A percentile compares a stretch with the other conserved stretches of the same genome.
Evolutionary conservation across 805 yeast species (phyloP).

Genomic region (Metschnikowia bowlesiae): DNA sequence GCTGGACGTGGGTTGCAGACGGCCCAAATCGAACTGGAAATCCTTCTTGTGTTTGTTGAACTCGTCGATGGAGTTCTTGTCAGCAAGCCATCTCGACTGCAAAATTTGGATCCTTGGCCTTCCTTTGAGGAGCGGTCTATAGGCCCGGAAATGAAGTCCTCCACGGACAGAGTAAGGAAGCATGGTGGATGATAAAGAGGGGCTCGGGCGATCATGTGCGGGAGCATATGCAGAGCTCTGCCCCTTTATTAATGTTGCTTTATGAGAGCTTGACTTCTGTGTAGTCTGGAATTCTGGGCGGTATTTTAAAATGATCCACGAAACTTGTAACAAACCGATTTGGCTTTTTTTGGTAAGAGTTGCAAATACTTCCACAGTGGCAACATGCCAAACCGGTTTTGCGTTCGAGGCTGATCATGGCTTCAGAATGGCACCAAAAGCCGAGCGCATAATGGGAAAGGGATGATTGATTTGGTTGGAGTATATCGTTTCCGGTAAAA

Average conservation of each 20-base stretch:
- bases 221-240: not conserved
- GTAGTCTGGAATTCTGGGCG: too few relatives aligned
- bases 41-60: conserved; percentile 34
- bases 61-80: conserved; percentile 26
- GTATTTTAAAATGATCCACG: too few relatives aligned
- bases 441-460: too few relatives aligned
- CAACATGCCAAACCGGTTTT: too few relatives aligned
- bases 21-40: conserved; percentile 19
- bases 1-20: conserved; percentile 25
- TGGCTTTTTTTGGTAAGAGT: too few relatives aligned
- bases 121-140: not conserved
- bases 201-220: not conserved
- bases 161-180: not conserved
- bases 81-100: conserved; percentile 1
- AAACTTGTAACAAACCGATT: too few relatives aligned
- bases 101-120: not conserved
- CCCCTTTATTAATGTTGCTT: not conserved
- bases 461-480: too few relatives aligned
- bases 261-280: too few relatives aligned
- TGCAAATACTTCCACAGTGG: too few relatives aligned
- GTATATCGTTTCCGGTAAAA: too few relatives aligned
- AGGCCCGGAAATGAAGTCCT: not conserved
- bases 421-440: too few relatives aligned
- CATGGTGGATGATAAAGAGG: not conserved
- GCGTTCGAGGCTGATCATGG: too few relatives aligned